phyloP scores from a whole-genome alignment of 1,139 yeast genomes.

The Suhomyces kunorum region DNA sequence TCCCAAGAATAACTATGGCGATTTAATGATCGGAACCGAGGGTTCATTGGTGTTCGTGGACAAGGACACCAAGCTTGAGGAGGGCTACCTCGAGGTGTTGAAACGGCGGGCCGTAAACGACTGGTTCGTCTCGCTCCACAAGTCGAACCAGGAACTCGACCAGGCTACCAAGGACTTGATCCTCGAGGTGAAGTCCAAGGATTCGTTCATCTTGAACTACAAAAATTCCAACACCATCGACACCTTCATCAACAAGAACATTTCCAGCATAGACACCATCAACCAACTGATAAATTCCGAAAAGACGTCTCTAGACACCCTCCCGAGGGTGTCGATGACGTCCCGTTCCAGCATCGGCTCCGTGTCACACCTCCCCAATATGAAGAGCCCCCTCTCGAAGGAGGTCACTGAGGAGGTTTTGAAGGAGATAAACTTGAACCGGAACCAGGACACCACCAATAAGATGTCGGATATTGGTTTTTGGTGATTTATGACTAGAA shows the following conservation, averaged over 20 bases:
- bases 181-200: constrained; percentile 24
- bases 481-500: constrained; percentile 1
- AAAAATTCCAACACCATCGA: constrained; percentile 27
- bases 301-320: constrained; percentile 1
- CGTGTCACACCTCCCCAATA: constrained; percentile 6
- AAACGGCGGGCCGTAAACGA: constrained; percentile 33
- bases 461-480: constrained; percentile 6
- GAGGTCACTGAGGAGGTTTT: constrained; percentile 12
- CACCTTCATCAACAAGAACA: constrained; percentile 31
- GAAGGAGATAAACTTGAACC: constrained; percentile 6
- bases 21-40: constrained; percentile 59
- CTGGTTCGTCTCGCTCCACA: constrained; percentile 35
- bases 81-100: constrained; percentile 67
- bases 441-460: constrained; percentile 6
- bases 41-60: constrained; percentile 73
- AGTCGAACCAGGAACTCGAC: constrained; percentile 17
- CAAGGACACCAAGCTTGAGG: constrained; percentile 44
- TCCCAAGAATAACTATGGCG: constrained; percentile 46
- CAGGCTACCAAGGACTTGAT: constrained; percentile 25
- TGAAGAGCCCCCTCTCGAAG: constrained; percentile 12
- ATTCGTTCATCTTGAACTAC: constrained; percentile 16
- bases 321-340: constrained; percentile 1
- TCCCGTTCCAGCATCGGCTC: constrained; percentile 13
- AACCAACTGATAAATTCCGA: constrained; percentile 15
- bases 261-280: constrained; percentile 20